Evolutionary conservation across 129 eudicot genomes (phyloP).

Genomic region (Oenanthe sinensis): DNA sequence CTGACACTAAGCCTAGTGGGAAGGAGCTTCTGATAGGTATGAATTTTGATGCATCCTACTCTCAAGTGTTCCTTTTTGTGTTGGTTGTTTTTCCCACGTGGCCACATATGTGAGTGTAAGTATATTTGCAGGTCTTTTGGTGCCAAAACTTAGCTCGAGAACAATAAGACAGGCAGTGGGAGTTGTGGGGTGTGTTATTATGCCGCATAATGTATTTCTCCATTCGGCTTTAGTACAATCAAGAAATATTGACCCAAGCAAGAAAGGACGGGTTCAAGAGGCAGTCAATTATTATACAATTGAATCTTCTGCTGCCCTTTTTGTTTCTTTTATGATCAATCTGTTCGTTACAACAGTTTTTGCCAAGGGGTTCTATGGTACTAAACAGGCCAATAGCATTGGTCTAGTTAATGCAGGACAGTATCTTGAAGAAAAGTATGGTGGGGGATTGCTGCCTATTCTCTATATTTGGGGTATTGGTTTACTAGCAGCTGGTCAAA

Average conservation of each 20-base stretch:
- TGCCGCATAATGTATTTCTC: slow-evolving; percentile 86
- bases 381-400: slow-evolving; percentile 54
- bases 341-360: slow-evolving; percentile 82
- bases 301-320: slow-evolving; percentile 71
- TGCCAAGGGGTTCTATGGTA: slow-evolving; percentile 81
- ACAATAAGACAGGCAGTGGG: slow-evolving; percentile 92
- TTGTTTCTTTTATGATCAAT: slow-evolving; percentile 76
- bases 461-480: slow-evolving; percentile 94
- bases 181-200: slow-evolving; percentile 86
- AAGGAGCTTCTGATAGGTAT: slow-evolving; percentile 73
- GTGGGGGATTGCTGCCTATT: slow-evolving; percentile 75
- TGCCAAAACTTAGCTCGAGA: slow-evolving; percentile 84
- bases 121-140: slow-evolving; percentile 54
- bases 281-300: slow-evolving; percentile 81
- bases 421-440: slow-evolving; percentile 76
- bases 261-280: slow-evolving; percentile 68
- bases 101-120: neutral
- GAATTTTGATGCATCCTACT: neutral
- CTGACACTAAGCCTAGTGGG: slow-evolving; percentile 74
- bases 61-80: neutral
- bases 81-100: neutral
- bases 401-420: slow-evolving; percentile 95
- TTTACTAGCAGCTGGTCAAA: slow-evolving; percentile 91
- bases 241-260: slow-evolving; percentile 54
- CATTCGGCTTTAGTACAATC: slow-evolving; percentile 96